A percentile compares a stretch with the other conserved stretches of the same genome.
Evolutionary conservation across 2,329 filamentous ascomycete species (phyloP).

Genomic region (Lasiodiplodia sp.): DNA sequence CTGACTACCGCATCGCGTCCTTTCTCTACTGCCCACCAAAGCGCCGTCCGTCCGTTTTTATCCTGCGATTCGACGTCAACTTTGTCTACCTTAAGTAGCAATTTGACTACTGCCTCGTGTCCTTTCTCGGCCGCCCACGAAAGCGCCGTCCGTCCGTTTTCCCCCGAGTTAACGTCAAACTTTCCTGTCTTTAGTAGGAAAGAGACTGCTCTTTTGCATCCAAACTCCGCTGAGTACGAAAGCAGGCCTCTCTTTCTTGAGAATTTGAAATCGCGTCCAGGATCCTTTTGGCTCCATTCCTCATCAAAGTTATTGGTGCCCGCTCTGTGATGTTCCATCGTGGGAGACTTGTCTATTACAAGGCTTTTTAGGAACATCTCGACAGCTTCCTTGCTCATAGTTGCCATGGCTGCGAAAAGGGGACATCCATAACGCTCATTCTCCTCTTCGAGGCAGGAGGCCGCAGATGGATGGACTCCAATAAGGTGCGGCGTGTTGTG

Average conservation of each 20-base stretch:
- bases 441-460: constrained; percentile 35
- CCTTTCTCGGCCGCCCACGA: background rate
- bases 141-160: background rate
- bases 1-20: background rate
- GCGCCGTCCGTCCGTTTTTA: background rate
- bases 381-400: constrained; percentile 39
- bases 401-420: constrained; percentile 47
- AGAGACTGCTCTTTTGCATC: background rate
- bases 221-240: background rate
- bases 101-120: background rate
- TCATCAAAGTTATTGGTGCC: background rate
- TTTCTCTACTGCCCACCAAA: background rate
- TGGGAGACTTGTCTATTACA: background rate
- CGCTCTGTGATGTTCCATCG: background rate
- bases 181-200: background rate
- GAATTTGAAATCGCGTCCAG: background rate
- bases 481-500: constrained; percentile 40
- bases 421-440: constrained; percentile 44
- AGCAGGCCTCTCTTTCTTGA: background rate
- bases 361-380: constrained; percentile 13
- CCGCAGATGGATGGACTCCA: constrained; percentile 34
- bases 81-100: background rate
- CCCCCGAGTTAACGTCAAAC: background rate
- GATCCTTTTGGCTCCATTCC: background rate
- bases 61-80: background rate